A percentile compares a stretch with the other conserved stretches of the same genome.
Evolutionary conservation across 225 moss, liverwort and hornwort species (phyloP).

Genomic region (Asterella californica): DNA sequence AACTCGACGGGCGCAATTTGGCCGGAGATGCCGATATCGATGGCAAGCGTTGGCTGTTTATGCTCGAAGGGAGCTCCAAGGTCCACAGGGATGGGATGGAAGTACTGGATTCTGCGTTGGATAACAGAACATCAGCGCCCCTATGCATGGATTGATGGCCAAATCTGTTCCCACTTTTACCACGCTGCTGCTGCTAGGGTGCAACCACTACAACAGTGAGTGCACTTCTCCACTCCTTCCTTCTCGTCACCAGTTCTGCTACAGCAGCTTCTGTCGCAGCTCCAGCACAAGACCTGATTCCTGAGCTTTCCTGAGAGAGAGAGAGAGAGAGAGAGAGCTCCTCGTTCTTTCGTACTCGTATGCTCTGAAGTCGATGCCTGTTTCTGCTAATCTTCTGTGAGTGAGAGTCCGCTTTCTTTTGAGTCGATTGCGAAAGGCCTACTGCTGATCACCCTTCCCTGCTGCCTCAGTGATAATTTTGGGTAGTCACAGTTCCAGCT

Average conservation of each 20-base stretch:
- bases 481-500: neutral
- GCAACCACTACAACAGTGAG: neutral
- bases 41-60: neutral
- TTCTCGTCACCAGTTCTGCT: no score
- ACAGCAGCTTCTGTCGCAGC: neutral
- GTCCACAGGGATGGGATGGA: neutral
- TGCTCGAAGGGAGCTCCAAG: neutral
- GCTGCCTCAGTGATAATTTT: constrained; percentile 2
- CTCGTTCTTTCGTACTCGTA: neutral
- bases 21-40: neutral
- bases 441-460: neutral
- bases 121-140: neutral
- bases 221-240: no score
- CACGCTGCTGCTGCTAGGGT: neutral
- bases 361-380: neutral
- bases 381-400: neutral
- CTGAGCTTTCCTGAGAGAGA: neutral
- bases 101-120: neutral
- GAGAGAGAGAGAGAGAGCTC: neutral
- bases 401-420: neutral
- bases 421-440: neutral
- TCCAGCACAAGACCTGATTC: neutral
- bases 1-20: no score
- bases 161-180: constrained; percentile 4
- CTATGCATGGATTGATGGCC: neutral